Conservation (phyloP, 345 rosid species). For the Acer yangbiense region DNA sequence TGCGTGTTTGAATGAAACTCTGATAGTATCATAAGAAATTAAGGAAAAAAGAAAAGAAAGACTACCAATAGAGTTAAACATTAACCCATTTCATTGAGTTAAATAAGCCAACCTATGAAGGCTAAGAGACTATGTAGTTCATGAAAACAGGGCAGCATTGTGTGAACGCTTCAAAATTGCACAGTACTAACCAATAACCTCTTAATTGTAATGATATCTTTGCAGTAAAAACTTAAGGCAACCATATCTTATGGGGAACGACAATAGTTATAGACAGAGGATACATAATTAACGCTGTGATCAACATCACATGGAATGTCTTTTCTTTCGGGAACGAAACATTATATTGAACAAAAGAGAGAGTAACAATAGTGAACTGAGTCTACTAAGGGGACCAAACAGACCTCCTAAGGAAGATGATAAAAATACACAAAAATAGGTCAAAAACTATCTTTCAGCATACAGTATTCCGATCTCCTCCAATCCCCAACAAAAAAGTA, state of each 20-base stretch:
- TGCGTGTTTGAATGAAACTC: neutral
- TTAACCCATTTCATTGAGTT: neutral
- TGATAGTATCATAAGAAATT: neutral
- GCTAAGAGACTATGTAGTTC: neutral
- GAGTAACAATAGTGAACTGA: no score
- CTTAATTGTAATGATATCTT: neutral
- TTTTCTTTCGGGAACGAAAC: no score
- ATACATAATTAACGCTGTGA: neutral
- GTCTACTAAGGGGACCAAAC: neutral
- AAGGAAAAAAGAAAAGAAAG: neutral
- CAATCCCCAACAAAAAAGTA: neutral
- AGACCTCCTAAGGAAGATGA: neutral
- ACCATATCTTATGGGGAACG: neutral
- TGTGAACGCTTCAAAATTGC: neutral
- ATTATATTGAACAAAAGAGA: no score
- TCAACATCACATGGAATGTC: neutral
- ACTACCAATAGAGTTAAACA: neutral
- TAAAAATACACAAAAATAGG: neutral
- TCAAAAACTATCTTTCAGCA: neutral
- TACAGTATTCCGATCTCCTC: neutral
- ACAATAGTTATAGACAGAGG: neutral
- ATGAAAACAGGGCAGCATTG: neutral
- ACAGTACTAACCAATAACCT: constrained; percentile 1
- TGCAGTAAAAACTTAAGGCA: neutral
- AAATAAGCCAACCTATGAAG: neutral